Base-by-base conservation (phyloP, 2,329 filamentous ascomycete genomes). In the Aureobasidium namibiae region DNA sequence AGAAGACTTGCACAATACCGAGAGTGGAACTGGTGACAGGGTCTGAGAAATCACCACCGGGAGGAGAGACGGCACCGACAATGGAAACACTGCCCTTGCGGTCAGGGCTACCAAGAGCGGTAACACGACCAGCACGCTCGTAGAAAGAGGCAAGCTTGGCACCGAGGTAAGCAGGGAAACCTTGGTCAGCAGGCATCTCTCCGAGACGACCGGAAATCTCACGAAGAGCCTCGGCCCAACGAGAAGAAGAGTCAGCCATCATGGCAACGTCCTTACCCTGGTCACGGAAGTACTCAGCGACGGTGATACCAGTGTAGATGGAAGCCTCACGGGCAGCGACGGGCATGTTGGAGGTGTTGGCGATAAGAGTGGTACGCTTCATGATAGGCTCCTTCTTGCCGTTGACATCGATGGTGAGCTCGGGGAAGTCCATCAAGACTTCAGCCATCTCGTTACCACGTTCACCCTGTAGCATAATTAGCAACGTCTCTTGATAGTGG, bases 331-430 rank as follows among this genome's bases (percentile, higher is more conserved):
- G 90, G 62, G 94, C 94, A 64, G 94, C 94, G 70, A 99, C 94
- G 63, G 94, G 94, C 94, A 99, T 99, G 82, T 99, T 99, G 68
- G 94, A 99, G 44, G 94, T 99, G 78, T 99, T 99, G 74, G 94
- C 94, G 72, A 99, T 97, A 62, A 99, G 82, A 23, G 91, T 95
- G 16, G 94, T 99, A 74, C 94, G 92, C 85, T 99, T 99, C 94
- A 99, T 99, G 80, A 99, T 99, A 67, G 92, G 92, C 74, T 99
- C 94, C 77, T 92, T 88, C 72, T 92, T 90, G 68, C 94, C 94
- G 44, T 96, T 88, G 67, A 97, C 85, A 18, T 95, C 88, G 71
- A 99, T 99, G 49, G 89, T 89, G 65, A 99, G 89, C 82, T 97
- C 92, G 61, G 94, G 94, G 82, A 99, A 99, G 77, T 99, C 94